A percentile compares a stretch with the other conserved stretches of the same genome.
phyloP scores from a whole-genome alignment of 2,329 filamentous ascomycete genomes.

The Neonectria punicea region DNA sequence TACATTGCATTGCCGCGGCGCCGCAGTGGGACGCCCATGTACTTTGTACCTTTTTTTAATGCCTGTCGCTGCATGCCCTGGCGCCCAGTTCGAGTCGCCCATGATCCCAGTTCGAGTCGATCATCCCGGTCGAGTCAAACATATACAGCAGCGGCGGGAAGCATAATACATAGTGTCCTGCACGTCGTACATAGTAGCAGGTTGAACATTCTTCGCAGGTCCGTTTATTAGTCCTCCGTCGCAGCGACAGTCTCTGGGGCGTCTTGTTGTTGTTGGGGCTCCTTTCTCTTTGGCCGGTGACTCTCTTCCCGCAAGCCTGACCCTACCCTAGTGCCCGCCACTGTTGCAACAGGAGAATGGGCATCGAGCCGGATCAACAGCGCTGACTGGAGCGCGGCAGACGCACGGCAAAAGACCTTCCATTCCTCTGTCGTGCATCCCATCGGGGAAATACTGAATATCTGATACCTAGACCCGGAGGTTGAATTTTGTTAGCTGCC shows the following conservation, averaged over 20 bases:
- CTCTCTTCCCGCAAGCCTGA: background rate
- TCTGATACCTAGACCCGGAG: background rate
- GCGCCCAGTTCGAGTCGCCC: background rate
- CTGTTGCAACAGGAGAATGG: background rate
- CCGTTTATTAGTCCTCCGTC: no score
- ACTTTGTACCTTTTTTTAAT: background rate
- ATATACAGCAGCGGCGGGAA: background rate
- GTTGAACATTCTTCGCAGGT: no score
- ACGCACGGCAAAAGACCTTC: background rate
- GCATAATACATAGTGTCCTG: background rate
- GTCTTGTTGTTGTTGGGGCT: background rate
- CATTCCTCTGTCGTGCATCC: background rate
- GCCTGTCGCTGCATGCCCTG: background rate
- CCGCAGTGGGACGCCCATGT: conserved; percentile 7
- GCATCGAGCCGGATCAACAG: background rate
- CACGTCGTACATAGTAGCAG: no score
- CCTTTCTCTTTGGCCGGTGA: background rate
- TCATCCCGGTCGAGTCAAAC: background rate
- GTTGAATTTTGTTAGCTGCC: conserved; percentile 17
- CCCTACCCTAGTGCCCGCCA: background rate
- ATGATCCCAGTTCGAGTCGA: conserved; percentile 22
- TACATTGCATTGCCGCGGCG: conserved; percentile 25
- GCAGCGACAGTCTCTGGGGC: background rate
- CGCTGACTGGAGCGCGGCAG: background rate
- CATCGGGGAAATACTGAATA: background rate